Evolutionary conservation across 2,329 filamentous ascomycete genomes (phyloP), one percentile per base, ranked within the genome.

Genomic region (Pseudonectria buxi): DNA sequence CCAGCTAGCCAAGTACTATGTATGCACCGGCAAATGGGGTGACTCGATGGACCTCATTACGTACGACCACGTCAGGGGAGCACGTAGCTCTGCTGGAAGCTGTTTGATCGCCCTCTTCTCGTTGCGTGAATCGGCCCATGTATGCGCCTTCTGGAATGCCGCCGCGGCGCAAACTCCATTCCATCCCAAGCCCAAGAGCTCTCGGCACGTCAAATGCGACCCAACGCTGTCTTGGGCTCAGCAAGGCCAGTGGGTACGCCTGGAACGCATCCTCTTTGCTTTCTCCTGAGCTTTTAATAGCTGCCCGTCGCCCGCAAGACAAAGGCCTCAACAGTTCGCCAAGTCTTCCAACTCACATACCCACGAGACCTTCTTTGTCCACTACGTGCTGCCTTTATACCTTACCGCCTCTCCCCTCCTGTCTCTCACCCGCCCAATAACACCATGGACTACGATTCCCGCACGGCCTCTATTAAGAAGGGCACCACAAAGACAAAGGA

Each of bases 141-240:
- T 50, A 43, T 49, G 39, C 46, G 18, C 47, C 12, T 44, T 50
- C 48, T 51, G 48, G 48, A 53, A 53, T 53, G 46, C 28, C 35
- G 36, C 40, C 36, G 35, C 41, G 43, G 43, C 50, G 45, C 40
- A 44, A 40, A 34, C 45, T 44, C 45, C 39, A 49, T 49, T 49
- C 45, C 46, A 50, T 51, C 47, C 49, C 49, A 50, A 46, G 45
- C 37, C 41, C 42, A 35, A 35, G 29, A 40, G 39, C 39, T 38
- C 40, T 42, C 41, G 29, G 30, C 36, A 28, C 28, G 27, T 36
- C 26, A 25, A 18, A 33, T 35, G 30, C 26, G 39, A 33, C 44
- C 39, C 42, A 44, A 45, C 36, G 36, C 38, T 10, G 14, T 31
- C 30, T 27, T 34, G 32, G 43, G 36, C 40, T 37, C 40, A 45